Conservation (phyloP, 2,329 filamentous ascomycete genomes). For the Echinosphaeria canescens region DNA sequence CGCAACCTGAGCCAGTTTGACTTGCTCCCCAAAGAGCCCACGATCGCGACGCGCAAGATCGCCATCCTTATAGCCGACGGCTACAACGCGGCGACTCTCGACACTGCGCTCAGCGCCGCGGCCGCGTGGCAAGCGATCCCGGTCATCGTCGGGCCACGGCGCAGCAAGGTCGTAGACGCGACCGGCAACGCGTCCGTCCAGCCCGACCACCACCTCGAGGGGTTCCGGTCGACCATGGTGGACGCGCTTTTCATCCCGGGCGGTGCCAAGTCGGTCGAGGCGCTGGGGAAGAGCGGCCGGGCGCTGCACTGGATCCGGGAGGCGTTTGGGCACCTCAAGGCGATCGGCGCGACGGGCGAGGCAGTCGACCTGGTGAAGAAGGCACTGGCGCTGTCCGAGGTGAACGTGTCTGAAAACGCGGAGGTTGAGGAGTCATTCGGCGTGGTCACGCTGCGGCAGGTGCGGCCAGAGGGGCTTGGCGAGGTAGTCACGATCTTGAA, state of each 20-base stretch:
- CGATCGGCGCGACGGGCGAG: conserved; percentile 57
- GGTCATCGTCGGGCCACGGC: conserved; percentile 48
- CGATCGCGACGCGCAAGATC: conserved; percentile 48
- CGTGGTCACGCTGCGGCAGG: conserved; percentile 43
- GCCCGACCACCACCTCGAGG: conserved; percentile 63
- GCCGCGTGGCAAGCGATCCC: conserved; percentile 41
- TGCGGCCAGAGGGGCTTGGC: conserved; percentile 31
- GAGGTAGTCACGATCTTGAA: conserved; percentile 42
- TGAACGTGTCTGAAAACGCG: conserved; percentile 18
- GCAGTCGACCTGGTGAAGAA: conserved; percentile 38
- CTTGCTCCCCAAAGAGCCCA: conserved; percentile 37
- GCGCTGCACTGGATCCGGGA: conserved; percentile 60
- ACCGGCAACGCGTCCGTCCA: conserved; percentile 21
- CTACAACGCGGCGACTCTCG: conserved; percentile 45
- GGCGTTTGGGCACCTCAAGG: conserved; percentile 63
- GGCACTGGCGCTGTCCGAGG: conserved; percentile 19
- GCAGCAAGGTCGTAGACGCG: conserved; percentile 41
- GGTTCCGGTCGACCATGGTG: conserved; percentile 61
- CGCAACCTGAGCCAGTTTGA: conserved; percentile 49
- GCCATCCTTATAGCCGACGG: conserved; percentile 63
- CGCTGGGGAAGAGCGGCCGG: conserved; percentile 46
- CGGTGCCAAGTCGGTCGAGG: conserved; percentile 38
- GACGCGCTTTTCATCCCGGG: conserved; percentile 62
- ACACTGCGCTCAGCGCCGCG: conserved; percentile 40
- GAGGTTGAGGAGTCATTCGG: conserved; percentile 49